A percentile compares a stretch with the other conserved stretches of the same genome.
Evolutionary conservation across 2,329 filamentous ascomycete species (phyloP).

Genomic region (Botryotinia convoluta): DNA sequence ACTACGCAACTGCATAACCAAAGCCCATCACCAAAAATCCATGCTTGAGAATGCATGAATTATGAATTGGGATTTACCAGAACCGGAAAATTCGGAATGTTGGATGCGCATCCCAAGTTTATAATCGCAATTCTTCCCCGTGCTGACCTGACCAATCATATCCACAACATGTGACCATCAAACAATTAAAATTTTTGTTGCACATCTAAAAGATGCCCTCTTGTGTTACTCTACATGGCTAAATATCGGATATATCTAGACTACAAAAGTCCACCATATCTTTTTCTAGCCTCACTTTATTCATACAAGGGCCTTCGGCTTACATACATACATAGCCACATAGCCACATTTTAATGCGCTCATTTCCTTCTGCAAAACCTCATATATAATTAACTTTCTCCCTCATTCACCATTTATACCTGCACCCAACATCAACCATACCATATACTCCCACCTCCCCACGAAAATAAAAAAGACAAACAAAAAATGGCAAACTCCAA

Average conservation of each 20-base stretch:
- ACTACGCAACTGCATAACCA: background rate
- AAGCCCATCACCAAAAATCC: background rate
- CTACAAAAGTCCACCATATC: background rate
- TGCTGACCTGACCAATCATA: background rate
- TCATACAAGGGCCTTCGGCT: background rate
- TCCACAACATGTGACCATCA: background rate
- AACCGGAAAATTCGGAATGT: background rate
- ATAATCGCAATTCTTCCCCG: background rate
- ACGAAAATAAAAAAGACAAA: background rate
- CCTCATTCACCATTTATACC: background rate
- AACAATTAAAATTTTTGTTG: background rate
- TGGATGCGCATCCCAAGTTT: background rate
- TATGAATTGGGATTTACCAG: background rate
- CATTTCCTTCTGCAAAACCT: background rate
- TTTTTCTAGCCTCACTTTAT: background rate
- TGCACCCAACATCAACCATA: background rate
- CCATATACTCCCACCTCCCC: background rate
- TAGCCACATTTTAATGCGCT: background rate
- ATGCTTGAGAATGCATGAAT: background rate
- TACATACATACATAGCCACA: background rate
- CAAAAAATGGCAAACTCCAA: background rate
- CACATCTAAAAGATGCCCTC: background rate
- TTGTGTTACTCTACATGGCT: background rate
- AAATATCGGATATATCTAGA: background rate
- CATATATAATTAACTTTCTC: background rate